Base-by-base conservation (phyloP, 1,139 yeast genomes). In the Diutina sp. region DNA sequence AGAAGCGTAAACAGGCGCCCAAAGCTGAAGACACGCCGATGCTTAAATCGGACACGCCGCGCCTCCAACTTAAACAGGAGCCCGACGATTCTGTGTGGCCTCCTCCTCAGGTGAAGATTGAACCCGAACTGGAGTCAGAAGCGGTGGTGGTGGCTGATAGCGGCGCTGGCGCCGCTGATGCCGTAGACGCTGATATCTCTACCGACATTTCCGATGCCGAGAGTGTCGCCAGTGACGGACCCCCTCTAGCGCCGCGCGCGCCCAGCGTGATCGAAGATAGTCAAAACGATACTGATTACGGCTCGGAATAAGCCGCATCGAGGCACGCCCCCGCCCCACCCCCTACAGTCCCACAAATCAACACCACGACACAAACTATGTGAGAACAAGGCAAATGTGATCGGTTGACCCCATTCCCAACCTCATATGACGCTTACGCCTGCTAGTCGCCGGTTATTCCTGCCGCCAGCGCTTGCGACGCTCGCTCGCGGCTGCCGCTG, bases 251-350 rank as follows among this genome's bases (percentile, higher is more conserved):
- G 14, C 14, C 41, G 41, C 41, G 41, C 41, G 41, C 41, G n/a
- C 14, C 41, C 14, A 35, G 48, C 11, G 51, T 38, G 18, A 41
- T 53, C 9, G 57, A 30, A n/a, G 47, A 51, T 12, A 56, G 45
- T 38, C 51, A 35, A 41, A 51, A 54, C n/a, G 59, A 57, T n/a
- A 57, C 56, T 28, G 61, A 56, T 32, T 53, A 57, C 56, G 60
- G 57, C 21, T 50, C 52, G 60, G 56, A 14, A 54, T 46, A 44
- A 16, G 25, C 41, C 41, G 41, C 41, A 35, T 35, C 41, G 41
- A 35, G 41, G 41, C 41, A 35, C 41, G n/a, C 41, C 41, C n/a
- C 41, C 41, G 41, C 41, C 41, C n/a, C n/a, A 35, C 41, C 9
- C 38, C 38, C 38, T 9, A 32, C 41, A n/a, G n/a, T n/a, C 41